Evolutionary conservation across 2,329 filamentous ascomycete genomes (phyloP).

Genomic region (Fusarium tupiense): DNA sequence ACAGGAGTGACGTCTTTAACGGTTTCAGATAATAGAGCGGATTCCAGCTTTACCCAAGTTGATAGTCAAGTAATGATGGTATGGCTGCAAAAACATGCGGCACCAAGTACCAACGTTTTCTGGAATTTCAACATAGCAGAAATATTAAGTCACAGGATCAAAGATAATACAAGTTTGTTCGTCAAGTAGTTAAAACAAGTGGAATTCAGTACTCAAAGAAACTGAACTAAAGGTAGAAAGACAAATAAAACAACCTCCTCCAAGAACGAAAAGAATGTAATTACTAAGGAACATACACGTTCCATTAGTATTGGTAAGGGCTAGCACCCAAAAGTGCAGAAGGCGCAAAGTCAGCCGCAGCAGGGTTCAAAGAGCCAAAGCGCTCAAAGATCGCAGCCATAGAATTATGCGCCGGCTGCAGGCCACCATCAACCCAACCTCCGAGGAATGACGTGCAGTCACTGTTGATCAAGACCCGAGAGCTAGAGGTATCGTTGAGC

Average conservation of each 20-base stretch:
- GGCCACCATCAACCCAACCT: not conserved
- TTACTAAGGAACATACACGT: no score
- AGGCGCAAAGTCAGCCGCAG: not conserved
- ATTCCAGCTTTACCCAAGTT: not conserved
- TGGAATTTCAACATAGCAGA: fast-evolving
- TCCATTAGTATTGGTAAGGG: not conserved
- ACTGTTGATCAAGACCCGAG: not conserved
- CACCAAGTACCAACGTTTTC: fast-evolving
- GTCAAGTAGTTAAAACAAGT: fast-evolving
- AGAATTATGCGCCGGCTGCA: not conserved
- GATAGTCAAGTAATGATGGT: not conserved
- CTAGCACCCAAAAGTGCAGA: not conserved
- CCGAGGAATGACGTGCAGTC: not conserved
- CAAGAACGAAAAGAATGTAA: not conserved
- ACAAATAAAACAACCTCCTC: no score
- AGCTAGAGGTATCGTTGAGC: not conserved
- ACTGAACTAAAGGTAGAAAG: not conserved
- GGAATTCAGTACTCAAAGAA: not conserved
- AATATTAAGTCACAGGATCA: fast-evolving
- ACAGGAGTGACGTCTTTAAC: not conserved
- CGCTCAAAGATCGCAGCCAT: not conserved
- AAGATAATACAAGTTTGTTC: fast-evolving
- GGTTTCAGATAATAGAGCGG: not conserved
- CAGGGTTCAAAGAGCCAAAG: not conserved
- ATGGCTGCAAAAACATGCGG: fast-evolving